Evolutionary conservation across 2,329 filamentous ascomycete species (phyloP), one percentile per base, ranked within the genome.

Genomic region (Drechslerella dactyloides): DNA sequence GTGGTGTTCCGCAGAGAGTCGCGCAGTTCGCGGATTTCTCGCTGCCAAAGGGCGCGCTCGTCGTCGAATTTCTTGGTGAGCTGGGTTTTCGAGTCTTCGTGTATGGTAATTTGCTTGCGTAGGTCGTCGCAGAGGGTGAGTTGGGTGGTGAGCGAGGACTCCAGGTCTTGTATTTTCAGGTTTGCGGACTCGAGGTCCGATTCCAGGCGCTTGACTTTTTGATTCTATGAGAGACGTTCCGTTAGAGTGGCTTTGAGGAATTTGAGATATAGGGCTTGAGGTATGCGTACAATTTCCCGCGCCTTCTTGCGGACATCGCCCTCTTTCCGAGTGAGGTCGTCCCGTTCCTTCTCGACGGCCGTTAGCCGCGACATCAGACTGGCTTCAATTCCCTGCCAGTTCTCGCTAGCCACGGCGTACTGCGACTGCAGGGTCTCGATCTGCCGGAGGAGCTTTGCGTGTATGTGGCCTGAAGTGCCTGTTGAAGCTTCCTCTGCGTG

Each of bases 381-480:
- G 8, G 90, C 86, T 79, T 99, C 93, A 73, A 99, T 96, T 0
- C 92, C 91, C 78, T 97, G 93, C 94, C 96, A 99, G 76, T 99
- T 99, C 77, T 96, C 91, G 75, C 91, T 94, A 0, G 94, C 94
- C 61, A 96, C 88, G 0, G 92, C 88, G 80, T 99, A 96, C 79
- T 99, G 96, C 5, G 90, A 94, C 80, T 99, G 94, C 40, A 99
- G 81, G 0, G 91, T 97, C 81, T 99, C 94, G 60, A 99, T 90
- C 80, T 99, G 96, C 44, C 94, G 87, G 48, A 97, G 83, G 44
- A 97, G 83, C 79, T 97, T 97, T 48, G 90, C 90, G 76, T 96
- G 92, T 0, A 90, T 87, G 77, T 96, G 91, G 13, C 92, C 90
- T 4, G 87, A 87, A 13, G 87, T 87, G 15, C 90, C 90, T 1